These are phyloP conservation scores for Onygenales sp. DNA, from an alignment of 2,329 filamentous ascomycete genomes.

Conservation along the genomic window DNA sequence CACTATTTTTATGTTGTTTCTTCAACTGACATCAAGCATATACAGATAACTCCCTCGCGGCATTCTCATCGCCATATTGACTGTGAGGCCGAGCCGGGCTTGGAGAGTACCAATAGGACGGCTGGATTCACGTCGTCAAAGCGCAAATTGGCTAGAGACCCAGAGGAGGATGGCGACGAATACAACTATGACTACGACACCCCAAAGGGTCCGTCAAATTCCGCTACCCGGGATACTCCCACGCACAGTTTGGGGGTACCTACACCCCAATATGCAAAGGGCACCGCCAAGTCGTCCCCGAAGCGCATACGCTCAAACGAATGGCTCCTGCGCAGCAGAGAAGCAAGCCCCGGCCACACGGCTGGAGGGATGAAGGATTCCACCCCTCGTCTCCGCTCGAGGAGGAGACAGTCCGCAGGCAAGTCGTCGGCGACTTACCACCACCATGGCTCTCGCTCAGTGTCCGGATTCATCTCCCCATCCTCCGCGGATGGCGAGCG, in stretches of 20 bases:
- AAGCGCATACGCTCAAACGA: slow-evolving; percentile 37
- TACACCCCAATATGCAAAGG: background rate
- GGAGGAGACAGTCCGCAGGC: slow-evolving; percentile 2
- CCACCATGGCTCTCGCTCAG: slow-evolving; percentile 23
- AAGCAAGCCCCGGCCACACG: slow-evolving; percentile 2
- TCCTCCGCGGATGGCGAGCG: slow-evolving; percentile 3
- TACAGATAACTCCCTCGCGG: too few relatives aligned
- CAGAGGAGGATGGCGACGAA: background rate
- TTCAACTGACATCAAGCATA: too few relatives aligned
- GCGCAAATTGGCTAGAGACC: background rate
- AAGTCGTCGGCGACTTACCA: background rate
- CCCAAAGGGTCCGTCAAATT: background rate
- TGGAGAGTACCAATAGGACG: background rate
- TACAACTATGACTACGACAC: background rate
- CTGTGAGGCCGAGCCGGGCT: background rate
- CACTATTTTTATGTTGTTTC: too few relatives aligned
- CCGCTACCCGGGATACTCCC: background rate
- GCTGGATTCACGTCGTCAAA: background rate
- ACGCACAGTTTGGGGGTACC: background rate
- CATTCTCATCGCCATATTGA: too few relatives aligned
- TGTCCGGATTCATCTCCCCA: slow-evolving; percentile 33
- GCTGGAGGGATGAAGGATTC: slow-evolving; percentile 1
- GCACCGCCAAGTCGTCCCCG: slow-evolving; percentile 12
- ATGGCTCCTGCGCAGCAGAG: slow-evolving; percentile 28
- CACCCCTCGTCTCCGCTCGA: slow-evolving; percentile 4